Evolutionary conservation across 2,329 filamentous ascomycete species (phyloP).

Genomic region (Lachnellula occidentalis): DNA sequence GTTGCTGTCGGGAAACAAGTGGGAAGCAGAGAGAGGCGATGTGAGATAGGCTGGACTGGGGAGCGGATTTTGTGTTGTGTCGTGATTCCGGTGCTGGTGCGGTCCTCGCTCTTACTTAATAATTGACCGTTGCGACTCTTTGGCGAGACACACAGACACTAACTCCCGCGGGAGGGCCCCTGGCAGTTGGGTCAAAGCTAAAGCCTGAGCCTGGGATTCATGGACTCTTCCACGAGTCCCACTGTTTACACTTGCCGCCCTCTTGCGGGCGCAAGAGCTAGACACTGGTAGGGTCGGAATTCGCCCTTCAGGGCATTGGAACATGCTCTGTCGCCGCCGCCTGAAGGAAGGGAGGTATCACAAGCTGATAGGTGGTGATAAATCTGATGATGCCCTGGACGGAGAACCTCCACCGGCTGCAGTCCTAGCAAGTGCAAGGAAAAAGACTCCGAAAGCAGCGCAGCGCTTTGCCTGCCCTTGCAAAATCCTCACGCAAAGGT

Average conservation of each 20-base stretch:
- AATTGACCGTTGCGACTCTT: constrained; percentile 1
- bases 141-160: constrained; percentile 2
- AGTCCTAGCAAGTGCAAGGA: neutral
- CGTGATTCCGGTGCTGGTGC: neutral
- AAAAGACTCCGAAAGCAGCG: no score
- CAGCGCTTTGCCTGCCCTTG: neutral
- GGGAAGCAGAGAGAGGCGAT: constrained; percentile 1
- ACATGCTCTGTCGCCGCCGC: neutral
- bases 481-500: neutral
- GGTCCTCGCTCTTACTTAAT: neutral
- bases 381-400: neutral
- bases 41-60: neutral
- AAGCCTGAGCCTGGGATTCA: neutral
- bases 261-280: neutral
- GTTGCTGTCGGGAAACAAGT: neutral
- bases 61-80: constrained; percentile 2
- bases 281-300: neutral
- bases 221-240: neutral
- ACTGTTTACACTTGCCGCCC: neutral
- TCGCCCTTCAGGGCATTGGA: neutral
- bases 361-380: neutral
- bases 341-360: neutral
- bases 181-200: neutral
- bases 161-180: neutral
- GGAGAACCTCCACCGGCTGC: neutral